Base-by-base conservation (phyloP, 495 filamentous ascomycete species). In the Acidiella bohemica region DNA sequence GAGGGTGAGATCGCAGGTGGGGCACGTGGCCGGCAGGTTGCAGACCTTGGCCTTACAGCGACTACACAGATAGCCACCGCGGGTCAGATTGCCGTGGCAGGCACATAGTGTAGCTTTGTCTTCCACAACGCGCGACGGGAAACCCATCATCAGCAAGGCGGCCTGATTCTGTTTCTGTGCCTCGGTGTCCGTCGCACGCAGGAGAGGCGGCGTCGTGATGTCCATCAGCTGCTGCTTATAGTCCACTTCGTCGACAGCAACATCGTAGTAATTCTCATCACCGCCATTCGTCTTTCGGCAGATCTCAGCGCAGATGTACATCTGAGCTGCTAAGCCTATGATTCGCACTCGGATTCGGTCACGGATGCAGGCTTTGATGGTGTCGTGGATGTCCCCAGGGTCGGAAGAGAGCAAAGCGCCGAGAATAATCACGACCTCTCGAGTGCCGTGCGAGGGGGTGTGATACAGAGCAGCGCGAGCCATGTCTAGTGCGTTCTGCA, bases 401-500 rank as follows among this genome's bases (percentile, higher is more conserved):
- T 99, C 90, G 45, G 76, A 81, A 22, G 84, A 83, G 13, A 90
- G 72, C 1, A 96, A 71, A 21, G 88, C 90, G 30, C 90, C 92
- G 53, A 86, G 93, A 33, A 96, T 73, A 23, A 99, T 74, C 11
- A 99, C 73, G 9, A 93, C 75, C 57, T 96, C 90, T 41, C 88
- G 66, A 2, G 92, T 97, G 25, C 87, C 87, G 54, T 97, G 90
- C 26, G 76, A 81, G 4, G 90, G 90, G 1, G 88, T 79, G 61
- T 96, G 83, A 50, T 81, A 94, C 32, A 97, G 70, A 19, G 80
- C 78, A 37, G 81, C 88, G 33, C 88, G 72, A 36, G 82, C 81
- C 82, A 96, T 90, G 51, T 96, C 85, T 22, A 97, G 67, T 5
- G 87, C 88, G 62, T 97, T 97, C 47, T 97, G 90, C 22, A 97